Evolutionary conservation across 768 basidiomycete genomes (phyloP), one percentile per base, ranked within the genome.

Genomic region (Leccinum disarticulatum): DNA sequence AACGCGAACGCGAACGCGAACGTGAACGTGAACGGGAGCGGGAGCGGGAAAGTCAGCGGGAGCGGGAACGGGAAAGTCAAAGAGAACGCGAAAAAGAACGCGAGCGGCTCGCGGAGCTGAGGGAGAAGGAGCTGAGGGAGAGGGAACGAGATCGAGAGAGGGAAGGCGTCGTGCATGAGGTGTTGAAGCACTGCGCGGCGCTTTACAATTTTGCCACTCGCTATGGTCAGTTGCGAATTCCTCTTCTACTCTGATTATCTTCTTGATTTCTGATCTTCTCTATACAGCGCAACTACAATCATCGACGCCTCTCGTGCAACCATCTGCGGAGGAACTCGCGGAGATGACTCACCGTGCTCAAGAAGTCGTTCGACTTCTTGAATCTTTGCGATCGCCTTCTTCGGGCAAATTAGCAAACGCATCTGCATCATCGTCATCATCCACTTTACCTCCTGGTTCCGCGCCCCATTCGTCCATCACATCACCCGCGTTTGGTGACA

Each of bases 321-420:
- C 88, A 5, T 60, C 76, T 9, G 71, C 79, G 7, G 74, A 76
- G 2, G 89, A 91, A 69, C 70, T 91, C 10, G 74, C 79, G 52
- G 86, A 90, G 61, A 93, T 92, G 90, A 79, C 83, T 9, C 80
- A 81, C 15, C 80, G 82, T 33, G 90, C 90, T 22, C 76, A 78
- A 54, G 75, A 82, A 54, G 89, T 93, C 27, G 85, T 91, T 19
- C 81, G 83, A 53, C 79, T 92, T 19, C 73, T 91, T 38, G 87
- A 90, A 46, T 72, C 69, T 36, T 61, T 73, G 14, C 62, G 67
- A 19, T 64, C 61, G 36, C 61, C 68, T 33, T 64, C 68, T 50
- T 59, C 62, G 19, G 61, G 64, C 17, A 73, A 72, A 57, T 56
- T 61, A 17, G 62, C 67, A 35, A 55, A 60, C 43, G 28, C 54